phyloP scores from a whole-genome alignment of 352 stramenopile genomes.

The Phytophthora nicotianae region DNA sequence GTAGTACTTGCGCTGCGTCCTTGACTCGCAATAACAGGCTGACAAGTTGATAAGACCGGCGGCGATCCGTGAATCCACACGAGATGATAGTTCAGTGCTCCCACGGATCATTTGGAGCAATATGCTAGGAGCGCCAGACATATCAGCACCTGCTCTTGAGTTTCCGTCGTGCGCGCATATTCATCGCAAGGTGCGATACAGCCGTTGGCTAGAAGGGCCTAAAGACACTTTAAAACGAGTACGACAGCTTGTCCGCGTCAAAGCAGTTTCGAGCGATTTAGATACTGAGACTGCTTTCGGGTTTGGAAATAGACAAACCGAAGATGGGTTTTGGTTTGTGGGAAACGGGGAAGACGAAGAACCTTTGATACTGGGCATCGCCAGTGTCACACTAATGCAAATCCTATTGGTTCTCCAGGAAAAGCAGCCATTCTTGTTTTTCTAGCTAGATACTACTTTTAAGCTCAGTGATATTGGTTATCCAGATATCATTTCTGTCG shows the following conservation, averaged over 20 bases:
- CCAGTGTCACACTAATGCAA: background rate
- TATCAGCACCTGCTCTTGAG: background rate
- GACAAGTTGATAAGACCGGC: no score
- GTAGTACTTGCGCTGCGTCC: background rate
- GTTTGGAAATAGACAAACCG: background rate
- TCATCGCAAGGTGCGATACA: background rate
- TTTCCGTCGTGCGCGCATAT: background rate
- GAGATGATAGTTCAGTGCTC: background rate
- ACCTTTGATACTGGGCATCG: background rate
- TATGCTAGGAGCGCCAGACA: background rate
- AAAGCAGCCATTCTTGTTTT: background rate
- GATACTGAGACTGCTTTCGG: background rate
- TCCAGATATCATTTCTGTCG: constrained; percentile 5
- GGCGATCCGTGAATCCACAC: constrained; percentile 7
- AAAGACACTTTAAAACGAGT: background rate
- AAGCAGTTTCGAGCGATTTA: background rate
- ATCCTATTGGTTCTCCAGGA: background rate
- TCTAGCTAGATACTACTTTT: constrained; percentile 4
- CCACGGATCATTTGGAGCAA: background rate
- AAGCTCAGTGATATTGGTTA: constrained; percentile 16
- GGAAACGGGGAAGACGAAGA: background rate
- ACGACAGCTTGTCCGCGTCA: background rate
- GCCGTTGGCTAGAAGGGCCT: background rate
- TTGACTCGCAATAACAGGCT: background rate
- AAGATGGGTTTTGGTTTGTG: background rate